Evolutionary conservation across 1,284 basidiomycete genomes (phyloP).

Genomic region (Trichosporon asahii): DNA sequence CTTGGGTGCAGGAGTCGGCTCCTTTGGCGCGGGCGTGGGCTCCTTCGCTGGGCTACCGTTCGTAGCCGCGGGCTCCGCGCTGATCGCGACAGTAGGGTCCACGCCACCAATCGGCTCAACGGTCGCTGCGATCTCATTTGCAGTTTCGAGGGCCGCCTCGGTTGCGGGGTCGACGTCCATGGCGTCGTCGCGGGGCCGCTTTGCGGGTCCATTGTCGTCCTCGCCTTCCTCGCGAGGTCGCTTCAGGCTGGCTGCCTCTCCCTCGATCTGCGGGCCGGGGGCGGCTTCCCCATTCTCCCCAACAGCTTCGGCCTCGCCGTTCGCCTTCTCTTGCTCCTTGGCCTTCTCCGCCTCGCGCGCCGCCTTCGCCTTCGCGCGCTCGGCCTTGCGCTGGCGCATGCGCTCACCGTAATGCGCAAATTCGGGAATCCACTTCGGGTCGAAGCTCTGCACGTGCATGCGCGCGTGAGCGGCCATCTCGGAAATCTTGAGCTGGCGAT

Average conservation of each 20-base stretch:
- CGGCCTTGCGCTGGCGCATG: slow-evolving; percentile 63
- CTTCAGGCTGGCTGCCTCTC: slow-evolving; percentile 27
- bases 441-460: slow-evolving; percentile 80
- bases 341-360: slow-evolving; percentile 72
- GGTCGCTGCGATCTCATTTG: not conserved
- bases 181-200: slow-evolving; percentile 68
- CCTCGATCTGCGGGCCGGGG: slow-evolving; percentile 5
- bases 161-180: slow-evolving; percentile 55
- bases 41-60: not conserved
- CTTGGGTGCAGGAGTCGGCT: not conserved
- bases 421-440: slow-evolving; percentile 73
- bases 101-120: not conserved
- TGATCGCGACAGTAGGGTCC: not conserved
- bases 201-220: slow-evolving; percentile 50
- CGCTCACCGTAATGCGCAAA: slow-evolving; percentile 84
- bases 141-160: not conserved
- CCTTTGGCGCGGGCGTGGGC: not conserved
- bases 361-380: slow-evolving; percentile 62
- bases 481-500: slow-evolving; percentile 74
- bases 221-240: slow-evolving; percentile 27
- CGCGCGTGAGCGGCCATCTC: slow-evolving; percentile 85
- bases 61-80: not conserved
- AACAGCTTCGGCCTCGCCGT: not conserved
- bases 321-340: slow-evolving; percentile 53
- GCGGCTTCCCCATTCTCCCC: not conserved